Evolutionary conservation across 1,284 basidiomycete species (phyloP).

Genomic region (Austroboletus olivaceoglutinosus): DNA sequence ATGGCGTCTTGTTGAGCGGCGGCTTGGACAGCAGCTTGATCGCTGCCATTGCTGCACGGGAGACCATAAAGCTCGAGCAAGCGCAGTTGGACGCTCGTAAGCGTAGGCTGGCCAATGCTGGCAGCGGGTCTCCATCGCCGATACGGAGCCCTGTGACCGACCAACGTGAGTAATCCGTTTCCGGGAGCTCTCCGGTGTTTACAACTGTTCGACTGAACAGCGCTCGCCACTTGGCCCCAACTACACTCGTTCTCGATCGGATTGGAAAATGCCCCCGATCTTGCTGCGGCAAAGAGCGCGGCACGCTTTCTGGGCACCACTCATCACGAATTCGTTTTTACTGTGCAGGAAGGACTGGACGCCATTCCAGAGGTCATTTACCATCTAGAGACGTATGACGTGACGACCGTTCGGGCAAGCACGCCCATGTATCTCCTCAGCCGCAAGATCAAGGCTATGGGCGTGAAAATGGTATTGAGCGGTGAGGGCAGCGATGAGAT

Average conservation of each 20-base stretch:
- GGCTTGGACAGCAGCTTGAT: slow-evolving; percentile 97
- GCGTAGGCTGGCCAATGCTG: slow-evolving; percentile 51
- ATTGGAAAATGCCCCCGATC: slow-evolving; percentile 92
- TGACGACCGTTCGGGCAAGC: slow-evolving; percentile 96
- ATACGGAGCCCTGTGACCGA: slow-evolving; percentile 45
- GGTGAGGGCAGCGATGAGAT: slow-evolving; percentile 99
- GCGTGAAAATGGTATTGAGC: slow-evolving; percentile 99
- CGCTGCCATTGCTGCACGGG: slow-evolving; percentile 93
- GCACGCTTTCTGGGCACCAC: slow-evolving; percentile 93
- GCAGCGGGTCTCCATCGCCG: slow-evolving; percentile 61
- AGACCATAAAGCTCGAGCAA: slow-evolving; percentile 89
- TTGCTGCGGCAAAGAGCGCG: slow-evolving; percentile 91
- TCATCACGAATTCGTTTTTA: slow-evolving; percentile 98
- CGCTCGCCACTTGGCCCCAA: slow-evolving; percentile 90
- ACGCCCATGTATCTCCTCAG: slow-evolving; percentile 98
- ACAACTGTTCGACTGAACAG: slow-evolving; percentile 31
- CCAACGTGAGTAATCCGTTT: slow-evolving; percentile 47
- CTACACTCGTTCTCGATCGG: slow-evolving; percentile 99
- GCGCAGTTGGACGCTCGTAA: slow-evolving; percentile 74
- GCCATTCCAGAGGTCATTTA: slow-evolving; percentile 98
- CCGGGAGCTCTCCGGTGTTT: neutral
- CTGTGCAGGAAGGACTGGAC: slow-evolving; percentile 97
- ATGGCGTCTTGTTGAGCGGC: slow-evolving; percentile 94
- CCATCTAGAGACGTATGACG: slow-evolving; percentile 98
- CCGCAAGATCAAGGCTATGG: slow-evolving; percentile 99